A percentile compares a stretch with the other conserved stretches of the same genome.
phyloP scores from a whole-genome alignment of 331 rosid species.

The Rhamnella rubrinervis region DNA sequence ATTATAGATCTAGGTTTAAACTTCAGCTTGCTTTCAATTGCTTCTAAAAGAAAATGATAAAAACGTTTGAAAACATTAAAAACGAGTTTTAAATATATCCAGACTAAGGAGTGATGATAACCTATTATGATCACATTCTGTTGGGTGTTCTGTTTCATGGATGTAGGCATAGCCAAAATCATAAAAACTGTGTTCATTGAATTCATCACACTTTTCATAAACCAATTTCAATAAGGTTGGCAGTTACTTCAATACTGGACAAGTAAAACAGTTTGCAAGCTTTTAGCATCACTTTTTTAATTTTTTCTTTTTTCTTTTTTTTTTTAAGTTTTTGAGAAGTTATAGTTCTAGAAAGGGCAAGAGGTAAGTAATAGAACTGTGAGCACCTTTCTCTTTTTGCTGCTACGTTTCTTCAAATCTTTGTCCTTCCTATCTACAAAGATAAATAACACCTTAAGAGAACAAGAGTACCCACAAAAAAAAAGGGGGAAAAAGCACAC shows the following conservation, averaged over 20 bases:
- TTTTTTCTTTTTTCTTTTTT: too few species aligned
- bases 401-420: conserved; percentile 82
- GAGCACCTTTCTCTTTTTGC: conserved; percentile 85
- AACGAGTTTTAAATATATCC: neutral
- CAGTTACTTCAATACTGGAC: neutral
- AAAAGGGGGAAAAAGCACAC: neutral
- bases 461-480: neutral
- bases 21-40: neutral
- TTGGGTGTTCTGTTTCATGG: too few species aligned
- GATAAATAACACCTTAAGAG: conserved; percentile 21
- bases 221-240: too few species aligned
- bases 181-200: too few species aligned
- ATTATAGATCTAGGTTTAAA: neutral
- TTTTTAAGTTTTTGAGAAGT: neutral
- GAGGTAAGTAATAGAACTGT: conserved; percentile 16
- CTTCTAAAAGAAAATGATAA: conserved; percentile 1
- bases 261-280: neutral
- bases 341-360: conserved; percentile 17
- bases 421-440: conserved; percentile 75
- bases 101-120: too few species aligned
- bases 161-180: too few species aligned
- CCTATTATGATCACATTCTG: too few species aligned
- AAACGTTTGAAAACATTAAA: neutral
- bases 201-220: too few species aligned
- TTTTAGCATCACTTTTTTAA: neutral